These are phyloP conservation scores for Carpinus viminea DNA, from an alignment of 306 rosid genomes.

Conservation along the genomic window DNA sequence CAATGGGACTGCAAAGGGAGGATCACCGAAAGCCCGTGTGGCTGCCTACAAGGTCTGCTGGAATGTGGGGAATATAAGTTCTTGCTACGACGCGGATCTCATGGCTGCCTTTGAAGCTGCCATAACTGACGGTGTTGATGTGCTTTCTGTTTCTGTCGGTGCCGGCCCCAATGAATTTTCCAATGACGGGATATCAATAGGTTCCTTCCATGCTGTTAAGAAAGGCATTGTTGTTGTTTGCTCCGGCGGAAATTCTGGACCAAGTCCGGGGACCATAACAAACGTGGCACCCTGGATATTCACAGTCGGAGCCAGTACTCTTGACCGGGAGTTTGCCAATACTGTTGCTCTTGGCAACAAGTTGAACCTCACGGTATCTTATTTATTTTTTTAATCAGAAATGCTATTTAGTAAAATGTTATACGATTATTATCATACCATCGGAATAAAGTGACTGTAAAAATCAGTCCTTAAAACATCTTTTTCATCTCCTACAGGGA, in stretches of 20 bases:
- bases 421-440: too few species aligned
- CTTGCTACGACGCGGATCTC: slow-evolving; percentile 56
- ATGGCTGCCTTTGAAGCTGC: slow-evolving; percentile 69
- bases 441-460: too few species aligned
- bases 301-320: slow-evolving; percentile 79
- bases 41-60: slow-evolving; percentile 86
- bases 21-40: slow-evolving; percentile 79
- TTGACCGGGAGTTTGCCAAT: slow-evolving; percentile 44
- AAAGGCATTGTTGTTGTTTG: slow-evolving; percentile 44
- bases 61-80: slow-evolving; percentile 30
- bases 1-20: slow-evolving; percentile 80
- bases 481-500: slow-evolving; percentile 44
- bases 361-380: not conserved
- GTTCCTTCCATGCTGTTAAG: slow-evolving; percentile 60
- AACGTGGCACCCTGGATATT: slow-evolving; percentile 70
- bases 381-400: not conserved
- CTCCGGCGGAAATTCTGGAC: slow-evolving; percentile 70
- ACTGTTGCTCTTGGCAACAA: slow-evolving; percentile 46
- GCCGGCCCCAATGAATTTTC: not conserved
- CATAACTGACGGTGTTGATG: slow-evolving; percentile 66
- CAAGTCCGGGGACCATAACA: slow-evolving; percentile 33
- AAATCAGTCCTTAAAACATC: too few species aligned
- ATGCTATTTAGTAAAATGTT: too few species aligned
- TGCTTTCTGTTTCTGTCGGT: slow-evolving; percentile 54
- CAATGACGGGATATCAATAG: slow-evolving; percentile 41